Conservation (phyloP, 1,284 basidiomycete species). For the Heterobasidion annosum region DNA sequence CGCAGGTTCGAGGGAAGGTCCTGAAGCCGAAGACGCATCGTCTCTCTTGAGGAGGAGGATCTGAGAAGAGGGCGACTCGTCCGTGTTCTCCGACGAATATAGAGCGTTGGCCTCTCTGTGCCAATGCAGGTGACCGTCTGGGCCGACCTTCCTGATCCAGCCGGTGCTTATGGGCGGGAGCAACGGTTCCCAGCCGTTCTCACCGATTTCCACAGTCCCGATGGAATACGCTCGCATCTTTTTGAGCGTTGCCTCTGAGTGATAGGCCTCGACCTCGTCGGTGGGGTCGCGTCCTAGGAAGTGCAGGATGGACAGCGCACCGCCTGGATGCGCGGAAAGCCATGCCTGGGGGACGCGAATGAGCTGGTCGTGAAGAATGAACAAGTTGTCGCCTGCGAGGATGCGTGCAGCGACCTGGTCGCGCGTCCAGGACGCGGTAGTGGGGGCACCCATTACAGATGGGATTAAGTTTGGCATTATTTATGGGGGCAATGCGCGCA, state of each 20-base stretch:
- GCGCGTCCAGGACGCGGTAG: constrained; percentile 34
- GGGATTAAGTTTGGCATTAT: background rate
- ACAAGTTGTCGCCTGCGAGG: constrained; percentile 68
- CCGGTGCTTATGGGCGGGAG: constrained; percentile 88
- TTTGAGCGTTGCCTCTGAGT: constrained; percentile 58
- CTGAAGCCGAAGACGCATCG: constrained; percentile 25
- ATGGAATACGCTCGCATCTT: constrained; percentile 69
- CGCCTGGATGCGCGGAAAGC: constrained; percentile 87
- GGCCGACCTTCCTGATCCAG: constrained; percentile 47
- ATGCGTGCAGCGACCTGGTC: constrained; percentile 61
- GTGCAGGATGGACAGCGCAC: constrained; percentile 85
- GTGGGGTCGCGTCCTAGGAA: constrained; percentile 94
- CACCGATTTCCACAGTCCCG: constrained; percentile 57
- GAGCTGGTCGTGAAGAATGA: constrained; percentile 73
- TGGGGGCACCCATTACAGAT: constrained; percentile 18
- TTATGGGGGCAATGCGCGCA: background rate
- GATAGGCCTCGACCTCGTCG: constrained; percentile 93
- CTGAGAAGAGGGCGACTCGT: constrained; percentile 36
- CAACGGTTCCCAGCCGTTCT: constrained; percentile 68
- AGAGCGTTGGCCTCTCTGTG: constrained; percentile 48
- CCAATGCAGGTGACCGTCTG: constrained; percentile 43
- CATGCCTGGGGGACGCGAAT: constrained; percentile 79
- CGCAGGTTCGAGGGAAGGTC: constrained; percentile 40
- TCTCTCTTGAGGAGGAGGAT: constrained; percentile 51
- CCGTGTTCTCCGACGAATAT: constrained; percentile 25